Percentiles rank a stretch among this genome's conserved stretches.
These are phyloP conservation scores for Melocanna baccifera DNA, from an alignment of 176 grass and related monocot species.

Conservation along the genomic window DNA sequence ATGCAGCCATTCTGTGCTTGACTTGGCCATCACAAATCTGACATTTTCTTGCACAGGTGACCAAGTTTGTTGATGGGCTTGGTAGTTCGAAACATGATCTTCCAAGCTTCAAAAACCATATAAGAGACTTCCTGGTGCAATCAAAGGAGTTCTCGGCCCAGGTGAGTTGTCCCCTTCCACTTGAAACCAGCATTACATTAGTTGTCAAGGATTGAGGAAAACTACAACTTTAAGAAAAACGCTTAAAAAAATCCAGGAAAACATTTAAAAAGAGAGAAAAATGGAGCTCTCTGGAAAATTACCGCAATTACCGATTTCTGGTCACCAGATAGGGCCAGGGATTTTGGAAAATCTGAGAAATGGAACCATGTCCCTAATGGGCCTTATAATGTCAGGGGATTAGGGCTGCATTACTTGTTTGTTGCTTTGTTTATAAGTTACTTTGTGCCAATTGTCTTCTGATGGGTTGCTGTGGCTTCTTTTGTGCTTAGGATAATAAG, in stretches of 20 bases:
- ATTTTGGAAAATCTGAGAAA: not conserved
- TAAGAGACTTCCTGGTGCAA: slow-evolving; percentile 94
- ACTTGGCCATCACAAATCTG: not conserved
- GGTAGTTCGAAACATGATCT: slow-evolving; percentile 86
- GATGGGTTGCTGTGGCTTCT: not conserved
- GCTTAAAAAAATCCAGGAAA: not conserved
- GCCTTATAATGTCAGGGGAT: not conserved
- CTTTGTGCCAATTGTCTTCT: not conserved
- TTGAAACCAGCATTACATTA: not conserved
- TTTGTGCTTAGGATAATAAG: slow-evolving; percentile 84
- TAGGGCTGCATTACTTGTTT: not conserved
- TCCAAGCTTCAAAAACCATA: slow-evolving; percentile 91
- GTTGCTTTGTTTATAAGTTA: not conserved
- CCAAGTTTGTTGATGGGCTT: slow-evolving; percentile 86
- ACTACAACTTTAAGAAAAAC: not conserved
- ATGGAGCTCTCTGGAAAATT: not conserved
- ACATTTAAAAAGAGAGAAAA: not conserved
- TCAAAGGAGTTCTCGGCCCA: slow-evolving; percentile 98
- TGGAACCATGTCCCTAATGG: not conserved
- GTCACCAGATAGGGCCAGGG: not conserved
- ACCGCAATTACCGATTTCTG: not conserved
- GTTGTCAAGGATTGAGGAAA: not conserved
- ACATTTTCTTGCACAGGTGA: slow-evolving; percentile 53
- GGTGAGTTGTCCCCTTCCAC: slow-evolving; percentile 33
- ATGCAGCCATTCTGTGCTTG: not conserved